A percentile compares a stretch with the other conserved stretches of the same genome.
These are phyloP conservation scores for Penicillium sp. DNA, from an alignment of 2,329 filamentous ascomycete species.

Conservation along the genomic window DNA sequence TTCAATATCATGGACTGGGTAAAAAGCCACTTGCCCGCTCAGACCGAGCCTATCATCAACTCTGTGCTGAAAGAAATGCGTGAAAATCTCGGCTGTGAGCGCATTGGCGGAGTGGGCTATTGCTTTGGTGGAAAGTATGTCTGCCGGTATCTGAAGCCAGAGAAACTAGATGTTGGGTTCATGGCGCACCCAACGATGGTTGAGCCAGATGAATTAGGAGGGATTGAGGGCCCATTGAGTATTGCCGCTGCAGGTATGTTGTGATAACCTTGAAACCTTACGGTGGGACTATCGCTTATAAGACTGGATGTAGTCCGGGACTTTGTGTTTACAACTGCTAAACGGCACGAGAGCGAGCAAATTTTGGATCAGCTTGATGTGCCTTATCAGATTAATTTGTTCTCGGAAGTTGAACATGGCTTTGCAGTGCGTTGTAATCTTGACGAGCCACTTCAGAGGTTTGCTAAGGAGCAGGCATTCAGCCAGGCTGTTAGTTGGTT, in stretches of 20 bases:
- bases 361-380: slow-evolving; percentile 56
- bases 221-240: slow-evolving; percentile 63
- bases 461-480: slow-evolving; percentile 76
- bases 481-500: slow-evolving; percentile 72
- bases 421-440: slow-evolving; percentile 69
- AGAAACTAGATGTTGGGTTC: slow-evolving; percentile 64
- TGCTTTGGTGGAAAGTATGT: slow-evolving; percentile 57
- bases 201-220: slow-evolving; percentile 61
- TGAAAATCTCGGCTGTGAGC: slow-evolving; percentile 14
- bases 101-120: slow-evolving; percentile 20
- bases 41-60: slow-evolving; percentile 20
- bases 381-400: slow-evolving; percentile 75
- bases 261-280: not conserved
- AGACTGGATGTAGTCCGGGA: slow-evolving; percentile 52
- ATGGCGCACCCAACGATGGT: slow-evolving; percentile 75
- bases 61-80: slow-evolving; percentile 19
- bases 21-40: slow-evolving; percentile 14
- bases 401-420: slow-evolving; percentile 67
- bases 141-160: slow-evolving; percentile 63
- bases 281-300: not conserved
- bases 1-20: slow-evolving; percentile 22
- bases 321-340: slow-evolving; percentile 60
- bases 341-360: slow-evolving; percentile 62
- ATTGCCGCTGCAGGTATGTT: slow-evolving; percentile 55
- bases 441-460: slow-evolving; percentile 56